A percentile compares a stretch with the other conserved stretches of the same genome.
phyloP scores from a whole-genome alignment of 78 protist genomes.

The Pigoraptor vietnamica region DNA sequence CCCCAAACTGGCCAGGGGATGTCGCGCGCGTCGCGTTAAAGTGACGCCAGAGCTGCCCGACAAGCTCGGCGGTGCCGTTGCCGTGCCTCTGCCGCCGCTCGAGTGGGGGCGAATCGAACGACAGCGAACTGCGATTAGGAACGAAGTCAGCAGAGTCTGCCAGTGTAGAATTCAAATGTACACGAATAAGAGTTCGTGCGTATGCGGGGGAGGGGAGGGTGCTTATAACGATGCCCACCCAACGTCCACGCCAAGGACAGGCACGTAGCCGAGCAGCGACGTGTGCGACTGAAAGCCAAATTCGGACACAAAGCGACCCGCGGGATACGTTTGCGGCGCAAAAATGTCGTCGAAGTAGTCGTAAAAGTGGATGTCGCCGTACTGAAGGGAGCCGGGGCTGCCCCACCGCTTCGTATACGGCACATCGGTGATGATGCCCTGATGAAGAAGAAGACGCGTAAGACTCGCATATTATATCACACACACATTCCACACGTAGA shows the following conservation, averaged over 20 bases:
- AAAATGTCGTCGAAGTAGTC: conserved; percentile 9
- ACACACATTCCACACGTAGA: too few relatives aligned
- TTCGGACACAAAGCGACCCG: conserved; percentile 71
- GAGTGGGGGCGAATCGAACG: background rate
- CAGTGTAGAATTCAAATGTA: too few relatives aligned
- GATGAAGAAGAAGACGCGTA: too few relatives aligned
- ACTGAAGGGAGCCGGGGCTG: background rate
- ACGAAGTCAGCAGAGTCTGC: too few relatives aligned
- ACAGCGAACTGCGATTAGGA: too few relatives aligned
- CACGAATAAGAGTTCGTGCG: too few relatives aligned
- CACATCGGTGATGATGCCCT: background rate
- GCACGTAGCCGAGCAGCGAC: too few relatives aligned
- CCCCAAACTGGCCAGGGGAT: background rate
- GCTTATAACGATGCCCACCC: too few relatives aligned
- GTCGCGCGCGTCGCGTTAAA: background rate
- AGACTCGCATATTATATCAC: too few relatives aligned
- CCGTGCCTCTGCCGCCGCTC: background rate
- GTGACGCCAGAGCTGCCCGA: background rate
- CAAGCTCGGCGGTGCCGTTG: background rate
- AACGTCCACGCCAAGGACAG: too few relatives aligned
- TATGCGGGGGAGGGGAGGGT: too few relatives aligned
- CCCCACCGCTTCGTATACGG: background rate
- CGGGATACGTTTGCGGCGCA: background rate
- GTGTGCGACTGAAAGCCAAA: conserved; percentile 61
- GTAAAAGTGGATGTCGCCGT: conserved; percentile 46